A percentile compares a stretch with the other conserved stretches of the same genome.
phyloP scores from a whole-genome alignment of 176 grass and related monocot species.

The Eragrostis nindensis region DNA sequence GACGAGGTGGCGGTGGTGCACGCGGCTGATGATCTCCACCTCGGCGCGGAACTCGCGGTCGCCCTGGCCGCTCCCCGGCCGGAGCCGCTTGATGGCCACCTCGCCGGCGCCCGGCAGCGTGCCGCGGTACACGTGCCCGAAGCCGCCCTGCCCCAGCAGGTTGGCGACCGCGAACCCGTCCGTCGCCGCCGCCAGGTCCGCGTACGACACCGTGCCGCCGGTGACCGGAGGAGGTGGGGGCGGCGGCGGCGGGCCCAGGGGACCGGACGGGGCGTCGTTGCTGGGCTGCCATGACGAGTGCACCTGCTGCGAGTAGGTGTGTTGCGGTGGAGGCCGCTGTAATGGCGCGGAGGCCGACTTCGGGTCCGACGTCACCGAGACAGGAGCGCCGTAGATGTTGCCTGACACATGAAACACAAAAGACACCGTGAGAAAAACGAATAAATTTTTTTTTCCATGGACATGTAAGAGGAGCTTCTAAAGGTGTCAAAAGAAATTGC shows the following conservation, averaged over 20 bases:
- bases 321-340: not conserved
- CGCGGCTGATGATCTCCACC: slow-evolving; percentile 87
- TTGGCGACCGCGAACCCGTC: slow-evolving; percentile 70
- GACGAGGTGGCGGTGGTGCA: slow-evolving; percentile 87
- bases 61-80: slow-evolving; percentile 65
- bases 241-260: not conserved
- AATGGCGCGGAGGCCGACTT: not conserved
- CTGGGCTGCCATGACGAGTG: not conserved
- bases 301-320: slow-evolving; percentile 4
- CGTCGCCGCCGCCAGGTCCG: slow-evolving; percentile 60
- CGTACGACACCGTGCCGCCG: slow-evolving; percentile 60
- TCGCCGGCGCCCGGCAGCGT: slow-evolving; percentile 37
- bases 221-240: not conserved
- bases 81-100: slow-evolving; percentile 91
- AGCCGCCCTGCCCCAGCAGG: slow-evolving; percentile 85
- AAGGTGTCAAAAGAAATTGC: not conserved
- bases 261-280: slow-evolving; percentile 7
- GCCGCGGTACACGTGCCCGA: slow-evolving; percentile 84
- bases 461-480: not conserved
- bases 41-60: slow-evolving; percentile 92
- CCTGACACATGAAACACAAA: not conserved
- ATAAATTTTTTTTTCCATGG: not conserved
- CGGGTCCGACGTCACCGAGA: not conserved
- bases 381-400: not conserved
- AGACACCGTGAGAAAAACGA: not conserved